phyloP scores from a whole-genome alignment of 2,329 filamentous ascomycete species.

The Aspergillus sp. region DNA sequence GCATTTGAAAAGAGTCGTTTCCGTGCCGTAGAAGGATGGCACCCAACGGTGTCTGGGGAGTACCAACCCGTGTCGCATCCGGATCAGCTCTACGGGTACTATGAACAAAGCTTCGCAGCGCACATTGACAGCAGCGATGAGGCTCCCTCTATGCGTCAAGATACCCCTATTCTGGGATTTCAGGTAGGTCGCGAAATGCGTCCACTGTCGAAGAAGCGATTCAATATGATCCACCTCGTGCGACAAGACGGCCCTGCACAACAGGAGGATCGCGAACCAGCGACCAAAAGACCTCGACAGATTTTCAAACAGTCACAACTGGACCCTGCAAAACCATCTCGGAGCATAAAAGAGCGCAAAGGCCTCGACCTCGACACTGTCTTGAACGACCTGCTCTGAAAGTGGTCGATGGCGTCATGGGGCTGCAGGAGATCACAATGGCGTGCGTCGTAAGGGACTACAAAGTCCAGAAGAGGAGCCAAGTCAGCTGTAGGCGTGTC shows the following conservation, averaged over 20 bases:
- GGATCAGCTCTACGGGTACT: constrained; percentile 11
- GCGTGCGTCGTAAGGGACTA: too few relatives aligned
- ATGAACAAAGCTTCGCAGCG: constrained; percentile 5
- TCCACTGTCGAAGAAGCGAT: neutral
- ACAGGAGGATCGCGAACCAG: constrained; percentile 1
- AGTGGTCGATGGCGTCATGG: neutral
- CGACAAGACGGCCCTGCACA: constrained; percentile 2
- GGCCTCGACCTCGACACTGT: constrained; percentile 20
- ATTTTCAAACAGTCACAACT: too few relatives aligned
- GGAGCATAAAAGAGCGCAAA: constrained; percentile 20
- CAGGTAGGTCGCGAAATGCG: constrained; percentile 12
- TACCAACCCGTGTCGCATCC: neutral
- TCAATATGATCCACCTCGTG: constrained; percentile 5
- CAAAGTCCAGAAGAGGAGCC: too few relatives aligned
- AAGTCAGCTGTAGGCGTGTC: too few relatives aligned
- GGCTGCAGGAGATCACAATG: too few relatives aligned
- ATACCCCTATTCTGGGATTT: constrained; percentile 18
- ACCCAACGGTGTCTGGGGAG: neutral
- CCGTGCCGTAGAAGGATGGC: constrained; percentile 21
- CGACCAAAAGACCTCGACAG: constrained; percentile 3
- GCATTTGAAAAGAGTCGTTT: constrained; percentile 10
- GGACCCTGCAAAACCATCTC: neutral
- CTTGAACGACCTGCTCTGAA: constrained; percentile 23
- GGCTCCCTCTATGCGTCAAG: neutral
- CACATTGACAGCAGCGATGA: neutral